Base-by-base conservation (phyloP, 495 filamentous ascomycete species). In the Geoglossum glabrum region DNA sequence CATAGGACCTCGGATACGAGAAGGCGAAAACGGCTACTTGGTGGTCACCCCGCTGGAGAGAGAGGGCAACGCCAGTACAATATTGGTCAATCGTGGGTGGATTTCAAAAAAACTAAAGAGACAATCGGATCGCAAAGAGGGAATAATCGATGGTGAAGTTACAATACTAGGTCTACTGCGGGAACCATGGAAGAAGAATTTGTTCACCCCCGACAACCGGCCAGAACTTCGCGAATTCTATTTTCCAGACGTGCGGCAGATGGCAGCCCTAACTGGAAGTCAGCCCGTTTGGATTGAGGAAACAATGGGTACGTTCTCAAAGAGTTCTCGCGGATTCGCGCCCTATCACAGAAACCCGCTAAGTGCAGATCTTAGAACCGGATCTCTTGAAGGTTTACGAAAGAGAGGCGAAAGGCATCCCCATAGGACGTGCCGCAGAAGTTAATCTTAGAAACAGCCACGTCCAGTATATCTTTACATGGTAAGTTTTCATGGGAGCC, bases 381-480 rank as follows among this genome's bases (percentile, higher is more conserved):
- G 86, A 92, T 68, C 71, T 92, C 58, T 64, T 95, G 28, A 76
- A 78, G 63, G 66, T 79, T 19, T 82, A 84, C 67, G 79, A 87
- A 52, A 74, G 86, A 64, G 74, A 82, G 63, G 77, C 76, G 10
- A 83, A 82, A 59, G 92, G 93, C n/a, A 82, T 92, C 43, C 92
- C 92, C 1, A 90, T 97, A 67, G 93, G 87, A n/a, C 77, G 89
- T 65, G 71, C 87, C 5, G 79, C 92, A 5, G 87, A 92, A 71
- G 92, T 98, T 59, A 94, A 92, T 69, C 70, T 98, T 68, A 79
- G 85, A 66, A 98, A 98, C 67, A 96, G 90, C 68, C 92, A 98
- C 70, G 81, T 86, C 62, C 90, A 98, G 72, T 98, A 98, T 66
- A 96, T 98, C 58, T 90, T 95, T 67, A 98, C 92, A 55, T 98